Percentiles rank a stretch among this genome's conserved stretches.
phyloP scores from a whole-genome alignment of 2,329 filamentous ascomycete species.

The Teratosphaeria destructans region DNA sequence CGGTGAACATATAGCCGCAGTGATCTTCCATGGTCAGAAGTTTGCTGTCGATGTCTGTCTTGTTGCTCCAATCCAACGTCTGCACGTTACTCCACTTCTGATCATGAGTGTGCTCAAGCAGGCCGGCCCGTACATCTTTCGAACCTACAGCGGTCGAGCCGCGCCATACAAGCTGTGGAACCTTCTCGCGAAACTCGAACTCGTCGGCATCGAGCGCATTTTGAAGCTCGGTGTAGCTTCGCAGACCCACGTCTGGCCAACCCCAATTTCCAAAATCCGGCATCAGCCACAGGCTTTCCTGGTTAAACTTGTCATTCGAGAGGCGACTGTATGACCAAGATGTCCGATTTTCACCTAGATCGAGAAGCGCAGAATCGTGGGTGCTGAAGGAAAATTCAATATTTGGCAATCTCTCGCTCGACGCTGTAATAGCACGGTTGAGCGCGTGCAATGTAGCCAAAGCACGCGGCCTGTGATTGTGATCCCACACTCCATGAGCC shows the following conservation, averaged over 20 bases:
- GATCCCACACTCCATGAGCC: constrained; percentile 17
- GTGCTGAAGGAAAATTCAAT: constrained; percentile 38
- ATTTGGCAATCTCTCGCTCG: constrained; percentile 32
- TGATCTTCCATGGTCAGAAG: constrained; percentile 20
- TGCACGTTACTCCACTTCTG: constrained; percentile 39
- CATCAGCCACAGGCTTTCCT: constrained; percentile 38
- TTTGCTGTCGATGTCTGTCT: constrained; percentile 8
- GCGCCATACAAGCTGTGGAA: constrained; percentile 40
- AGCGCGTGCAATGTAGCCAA: constrained; percentile 37
- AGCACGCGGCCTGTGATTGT: constrained; percentile 20
- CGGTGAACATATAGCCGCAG: constrained; percentile 23
- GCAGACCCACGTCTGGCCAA: constrained; percentile 28
- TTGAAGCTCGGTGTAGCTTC: constrained; percentile 9
- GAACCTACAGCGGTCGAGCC: constrained; percentile 26
- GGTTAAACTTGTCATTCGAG: constrained; percentile 3
- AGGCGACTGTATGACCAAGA: constrained; percentile 34
- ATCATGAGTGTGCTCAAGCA: constrained; percentile 22
- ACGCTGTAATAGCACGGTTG: constrained; percentile 37
- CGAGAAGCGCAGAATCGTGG: constrained; percentile 14
- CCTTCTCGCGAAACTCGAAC: constrained; percentile 26
- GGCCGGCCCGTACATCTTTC: constrained; percentile 16
- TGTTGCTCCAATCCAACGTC: constrained; percentile 16
- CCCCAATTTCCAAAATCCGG: constrained; percentile 46
- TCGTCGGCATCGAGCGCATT: constrained; percentile 10
- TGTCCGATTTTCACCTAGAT: constrained; percentile 11